Percentiles rank a stretch among this genome's conserved stretches.
phyloP scores from a whole-genome alignment of 106 monocot species.

The Triglochin maritima region DNA sequence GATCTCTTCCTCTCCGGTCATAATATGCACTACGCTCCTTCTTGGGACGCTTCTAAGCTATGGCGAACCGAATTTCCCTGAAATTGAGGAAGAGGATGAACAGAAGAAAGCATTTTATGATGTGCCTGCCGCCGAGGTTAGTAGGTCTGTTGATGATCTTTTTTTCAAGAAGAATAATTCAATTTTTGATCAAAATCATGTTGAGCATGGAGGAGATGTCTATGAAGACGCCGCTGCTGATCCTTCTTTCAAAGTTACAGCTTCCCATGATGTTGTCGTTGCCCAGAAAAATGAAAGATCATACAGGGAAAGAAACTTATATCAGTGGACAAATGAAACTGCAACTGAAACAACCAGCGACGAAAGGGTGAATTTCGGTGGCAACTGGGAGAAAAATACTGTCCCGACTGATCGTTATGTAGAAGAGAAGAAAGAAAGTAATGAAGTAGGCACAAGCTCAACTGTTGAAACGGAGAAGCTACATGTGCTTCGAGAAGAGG shows the following conservation, averaged over 20 bases:
- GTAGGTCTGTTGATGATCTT: conserved; percentile 5
- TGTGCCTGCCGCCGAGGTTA: conserved; percentile 25
- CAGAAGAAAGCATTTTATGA: conserved; percentile 12
- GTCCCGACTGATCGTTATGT: background rate
- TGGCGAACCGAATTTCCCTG: conserved; percentile 44
- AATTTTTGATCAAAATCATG: conserved; percentile 2
- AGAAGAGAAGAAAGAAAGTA: conserved; percentile 10
- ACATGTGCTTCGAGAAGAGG: background rate
- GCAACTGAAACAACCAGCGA: conserved; percentile 10
- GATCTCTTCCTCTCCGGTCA: conserved; percentile 40
- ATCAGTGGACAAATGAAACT: background rate
- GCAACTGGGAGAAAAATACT: conserved; percentile 2
- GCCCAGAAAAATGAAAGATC: conserved; percentile 3
- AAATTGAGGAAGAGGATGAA: conserved; percentile 37
- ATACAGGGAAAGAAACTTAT: background rate
- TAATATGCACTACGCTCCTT: conserved; percentile 55
- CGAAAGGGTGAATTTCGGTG: conserved; percentile 9
- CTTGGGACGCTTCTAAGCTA: conserved; percentile 58
- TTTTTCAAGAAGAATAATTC: conserved; percentile 2
- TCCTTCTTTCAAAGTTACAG: conserved; percentile 24
- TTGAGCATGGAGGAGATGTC: conserved; percentile 9
- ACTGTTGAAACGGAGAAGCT: conserved; percentile 4
- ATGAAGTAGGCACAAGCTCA: conserved; percentile 4
- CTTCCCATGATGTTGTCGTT: background rate
- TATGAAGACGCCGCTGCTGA: background rate